Evolutionary conservation across 129 eudicot species (phyloP).

Genomic region (Helianthus tuberosus): DNA sequence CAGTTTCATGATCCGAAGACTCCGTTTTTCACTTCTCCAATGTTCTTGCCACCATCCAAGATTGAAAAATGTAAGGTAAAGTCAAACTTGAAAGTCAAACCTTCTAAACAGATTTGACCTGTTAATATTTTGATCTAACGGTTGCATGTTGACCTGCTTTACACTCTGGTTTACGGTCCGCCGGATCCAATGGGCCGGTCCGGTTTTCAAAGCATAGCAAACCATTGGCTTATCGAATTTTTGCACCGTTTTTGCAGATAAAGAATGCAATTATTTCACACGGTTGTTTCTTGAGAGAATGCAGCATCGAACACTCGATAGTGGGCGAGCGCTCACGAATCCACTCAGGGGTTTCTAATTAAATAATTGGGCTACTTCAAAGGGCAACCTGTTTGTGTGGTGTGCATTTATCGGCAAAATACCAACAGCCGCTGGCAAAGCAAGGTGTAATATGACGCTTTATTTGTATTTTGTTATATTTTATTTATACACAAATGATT

Average conservation of each 20-base stretch:
- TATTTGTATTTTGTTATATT: no score
- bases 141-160: no score
- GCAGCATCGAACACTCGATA: slow-evolving; percentile 80
- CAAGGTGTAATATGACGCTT: no score
- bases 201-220: not conserved
- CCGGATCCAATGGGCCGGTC: no score
- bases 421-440: no score
- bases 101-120: not conserved
- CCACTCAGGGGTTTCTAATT: slow-evolving; percentile 92
- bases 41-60: slow-evolving; percentile 94
- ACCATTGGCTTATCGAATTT: not conserved
- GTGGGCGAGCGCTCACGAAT: slow-evolving; percentile 98
- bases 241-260: slow-evolving; percentile 47
- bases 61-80: slow-evolving; percentile 82
- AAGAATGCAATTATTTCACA: slow-evolving; percentile 94
- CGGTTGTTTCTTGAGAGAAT: slow-evolving; percentile 93
- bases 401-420: no score
- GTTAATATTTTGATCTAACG: not conserved
- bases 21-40: slow-evolving; percentile 90
- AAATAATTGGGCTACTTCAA: no score
- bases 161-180: no score
- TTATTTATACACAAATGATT: no score
- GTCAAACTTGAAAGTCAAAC: not conserved
- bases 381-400: no score
- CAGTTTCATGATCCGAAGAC: slow-evolving; percentile 95